Evolutionary conservation across 2,329 filamentous ascomycete genomes (phyloP), one percentile per base, ranked within the genome.

Genomic region (Ceratocystis cacaofunesta): DNA sequence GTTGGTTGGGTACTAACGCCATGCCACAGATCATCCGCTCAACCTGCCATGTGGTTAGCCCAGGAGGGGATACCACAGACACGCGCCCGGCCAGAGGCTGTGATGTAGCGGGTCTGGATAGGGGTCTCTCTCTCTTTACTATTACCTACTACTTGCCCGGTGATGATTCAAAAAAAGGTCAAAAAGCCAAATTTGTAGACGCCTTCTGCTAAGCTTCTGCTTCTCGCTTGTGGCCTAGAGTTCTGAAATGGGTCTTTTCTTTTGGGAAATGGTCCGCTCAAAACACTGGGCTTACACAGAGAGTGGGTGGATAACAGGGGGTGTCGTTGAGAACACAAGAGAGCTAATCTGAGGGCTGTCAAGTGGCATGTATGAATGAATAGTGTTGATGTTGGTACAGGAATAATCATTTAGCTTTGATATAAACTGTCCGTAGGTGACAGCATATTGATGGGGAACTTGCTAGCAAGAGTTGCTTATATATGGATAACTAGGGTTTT

Each of bases 141-240:
- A 63, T 58, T 65, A 67, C 55, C 32, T 61, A 65, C 64, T 50
- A 66, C 36, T 66, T 67, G 72, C 78, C 78, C 78, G 69, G 73
- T 80, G 79, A 81, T 81, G 79, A 81, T 75, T 70, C 72, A 64
- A 62, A 64, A 65, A 36, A 77, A 73, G 70, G 77, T 79, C 79
- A 80, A 80, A 79, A 80, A 81, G 79, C 79, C 79, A 81, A 81
- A 81, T 78, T 81, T 80, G 78, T 77, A 81, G 78, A 72, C 77
- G 30, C 62, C 58, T 15, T 50, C 19, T 52, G 46, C 32, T 28
- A 22, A n/a, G 50, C 62, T 57, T 15, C 44, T 19, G 22, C 25
- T 36, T 48, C 46, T 32, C 12, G 41, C 12, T 25, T 28, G 61
- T 62, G 12, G 41, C n/a, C 22, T 5, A 43, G 32, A n/a, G 7